Evolutionary conservation across 768 basidiomycete genomes (phyloP), one percentile per base, ranked within the genome.

Genomic region (Boletellus ananiceps): DNA sequence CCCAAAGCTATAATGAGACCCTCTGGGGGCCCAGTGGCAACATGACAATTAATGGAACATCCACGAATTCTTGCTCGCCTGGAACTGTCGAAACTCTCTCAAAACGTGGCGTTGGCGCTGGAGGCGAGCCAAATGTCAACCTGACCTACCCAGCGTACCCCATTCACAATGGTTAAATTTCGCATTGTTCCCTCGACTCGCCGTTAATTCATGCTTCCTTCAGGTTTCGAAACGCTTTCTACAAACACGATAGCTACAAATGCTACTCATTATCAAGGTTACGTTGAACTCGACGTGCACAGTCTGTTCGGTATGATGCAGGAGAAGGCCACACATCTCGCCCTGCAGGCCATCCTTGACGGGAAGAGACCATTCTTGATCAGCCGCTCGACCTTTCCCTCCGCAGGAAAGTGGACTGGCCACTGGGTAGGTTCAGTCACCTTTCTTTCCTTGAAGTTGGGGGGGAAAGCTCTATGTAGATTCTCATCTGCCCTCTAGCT

Each of bases 231-330:
- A 2, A 67, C 70, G 1, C 69, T 89, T n/a, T 79, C 74, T 1
- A 45, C 66, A 6, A 74, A 78, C 52, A 76, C 85, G 1, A 54
- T 88, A 16, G 81, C 84, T 2, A 84, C 83, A 3, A 88, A 88
- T 54, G 85, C 85, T 0, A 83, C 85, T 1, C 84, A 88, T 63
- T 70, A 71, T 7, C 74, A 74, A 40, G 87, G 86, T 1, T 72
- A 75, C 48, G 73, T 71, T 11, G 84, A 88, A 55, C 69, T 85
- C 29, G 84, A 88, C 54, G 74, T 77, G 14, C 86, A 88, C 64
- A 88, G 83, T 62, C 53, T 87, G 48, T 88, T 78, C 74, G 85
- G 86, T 15, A 62, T 81, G 58, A 83, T 86, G 82, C 82, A 86
- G 60, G 83, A 81, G 55, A 77, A 77, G 54, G 70, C 85, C 1